Evolutionary conservation across 257 asterid species (phyloP).

Genomic region (Petunia secreta): DNA sequence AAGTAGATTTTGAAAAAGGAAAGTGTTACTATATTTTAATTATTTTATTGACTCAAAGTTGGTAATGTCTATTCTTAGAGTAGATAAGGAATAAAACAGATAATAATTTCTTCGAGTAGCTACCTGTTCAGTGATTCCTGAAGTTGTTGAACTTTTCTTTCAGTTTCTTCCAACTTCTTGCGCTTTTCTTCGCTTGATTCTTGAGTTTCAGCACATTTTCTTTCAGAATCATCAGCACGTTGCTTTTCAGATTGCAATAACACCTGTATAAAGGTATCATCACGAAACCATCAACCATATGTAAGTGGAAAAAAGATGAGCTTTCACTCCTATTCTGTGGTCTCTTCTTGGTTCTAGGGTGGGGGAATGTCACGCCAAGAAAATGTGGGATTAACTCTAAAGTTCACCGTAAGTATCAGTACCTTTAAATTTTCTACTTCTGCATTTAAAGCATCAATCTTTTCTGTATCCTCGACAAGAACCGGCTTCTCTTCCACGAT

Average conservation of each 20-base stretch:
- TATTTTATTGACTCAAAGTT: conserved; percentile 5
- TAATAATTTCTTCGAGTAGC: conserved; percentile 17
- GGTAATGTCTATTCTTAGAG: background rate
- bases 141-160: conserved; percentile 72
- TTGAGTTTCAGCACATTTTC: conserved; percentile 59
- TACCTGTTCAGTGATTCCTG: conserved; percentile 95
- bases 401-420: conserved; percentile 30
- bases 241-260: conserved; percentile 65
- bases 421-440: conserved; percentile 80
- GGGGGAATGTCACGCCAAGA: conserved; percentile 15
- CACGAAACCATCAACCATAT: background rate
- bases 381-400: conserved; percentile 16
- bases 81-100: background rate
- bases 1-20: conserved; percentile 12
- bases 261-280: conserved; percentile 43
- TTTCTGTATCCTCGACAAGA: conserved; percentile 89
- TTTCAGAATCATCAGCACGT: conserved; percentile 83
- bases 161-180: conserved; percentile 86
- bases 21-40: conserved; percentile 2
- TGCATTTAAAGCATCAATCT: conserved; percentile 72
- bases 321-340: background rate
- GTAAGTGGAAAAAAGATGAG: conserved; percentile 10
- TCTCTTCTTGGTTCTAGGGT: conserved; percentile 19
- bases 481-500: conserved; percentile 69
- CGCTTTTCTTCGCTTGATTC: conserved; percentile 71